A percentile compares a stretch with the other conserved stretches of the same genome.
phyloP scores from a whole-genome alignment of 306 rosid species.

The Glycine tomentella region DNA sequence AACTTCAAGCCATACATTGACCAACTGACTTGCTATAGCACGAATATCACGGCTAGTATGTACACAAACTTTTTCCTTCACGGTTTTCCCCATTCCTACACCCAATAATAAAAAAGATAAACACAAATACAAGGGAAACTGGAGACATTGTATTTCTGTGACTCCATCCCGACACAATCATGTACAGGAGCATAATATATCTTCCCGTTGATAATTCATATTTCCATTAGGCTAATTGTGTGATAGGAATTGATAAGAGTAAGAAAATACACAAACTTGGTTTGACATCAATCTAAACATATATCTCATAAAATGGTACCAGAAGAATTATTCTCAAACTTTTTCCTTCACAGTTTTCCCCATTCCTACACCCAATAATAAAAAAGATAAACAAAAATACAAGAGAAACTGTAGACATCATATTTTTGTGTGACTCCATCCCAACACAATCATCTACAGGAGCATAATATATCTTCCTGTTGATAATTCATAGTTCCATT shows the following conservation, averaged over 20 bases:
- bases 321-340: neutral
- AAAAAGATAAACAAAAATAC: slow-evolving; percentile 42
- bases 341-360: slow-evolving; percentile 78
- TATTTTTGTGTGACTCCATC: slow-evolving; percentile 34
- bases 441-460: slow-evolving; percentile 23
- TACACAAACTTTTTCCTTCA: slow-evolving; percentile 98
- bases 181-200: slow-evolving; percentile 24
- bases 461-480: slow-evolving; percentile 29
- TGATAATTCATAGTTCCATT: slow-evolving; percentile 30
- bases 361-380: slow-evolving; percentile 69
- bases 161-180: slow-evolving; percentile 31
- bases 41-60: slow-evolving; percentile 99
- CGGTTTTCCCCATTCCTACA: slow-evolving; percentile 96
- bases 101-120: slow-evolving; percentile 48
- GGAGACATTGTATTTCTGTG: slow-evolving; percentile 24
- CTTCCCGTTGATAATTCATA: slow-evolving; percentile 35
- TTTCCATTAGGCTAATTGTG: slow-evolving; percentile 26
- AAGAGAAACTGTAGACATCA: slow-evolving; percentile 33
- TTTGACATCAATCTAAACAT: slow-evolving; percentile 24
- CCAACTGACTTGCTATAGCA: slow-evolving; percentile 97
- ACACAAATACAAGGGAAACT: slow-evolving; percentile 36
- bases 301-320: slow-evolving; percentile 29
- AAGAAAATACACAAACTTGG: slow-evolving; percentile 28
- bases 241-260: slow-evolving; percentile 30
- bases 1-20: slow-evolving; percentile 96